Evolutionary conservation across 139 green algal species (phyloP).

Genomic region (Chlamydomonas eustigma): DNA sequence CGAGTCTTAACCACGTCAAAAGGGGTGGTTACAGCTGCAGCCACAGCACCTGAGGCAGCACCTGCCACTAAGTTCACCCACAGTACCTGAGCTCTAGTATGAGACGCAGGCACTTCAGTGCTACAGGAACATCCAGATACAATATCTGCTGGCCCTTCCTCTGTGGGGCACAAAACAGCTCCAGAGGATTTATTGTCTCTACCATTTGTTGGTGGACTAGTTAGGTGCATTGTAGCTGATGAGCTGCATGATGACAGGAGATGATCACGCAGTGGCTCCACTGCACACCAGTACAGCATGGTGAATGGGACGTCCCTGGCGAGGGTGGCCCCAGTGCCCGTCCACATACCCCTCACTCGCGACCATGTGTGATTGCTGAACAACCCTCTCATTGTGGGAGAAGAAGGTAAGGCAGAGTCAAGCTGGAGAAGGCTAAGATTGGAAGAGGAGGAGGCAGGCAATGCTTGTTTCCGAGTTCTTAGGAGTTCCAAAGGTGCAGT

Average conservation of each 20-base stretch:
- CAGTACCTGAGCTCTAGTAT: slow-evolving; percentile 40
- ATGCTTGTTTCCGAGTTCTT: slow-evolving; percentile 69
- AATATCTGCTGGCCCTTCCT: neutral
- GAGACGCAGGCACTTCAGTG: neutral
- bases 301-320: slow-evolving; percentile 91
- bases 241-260: slow-evolving; percentile 4
- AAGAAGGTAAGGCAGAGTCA: neutral
- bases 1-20: slow-evolving; percentile 97
- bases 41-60: slow-evolving; percentile 57
- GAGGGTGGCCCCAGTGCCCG: slow-evolving; percentile 74
- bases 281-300: slow-evolving; percentile 83
- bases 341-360: slow-evolving; percentile 57
- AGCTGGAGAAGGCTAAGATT: neutral
- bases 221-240: neutral
- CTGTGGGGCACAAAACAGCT: neutral
- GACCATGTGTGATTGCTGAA: neutral
- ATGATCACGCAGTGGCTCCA: slow-evolving; percentile 72
- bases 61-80: slow-evolving; percentile 56
- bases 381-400: neutral
- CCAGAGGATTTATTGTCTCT: neutral
- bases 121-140: neutral
- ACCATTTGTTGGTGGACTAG: neutral
- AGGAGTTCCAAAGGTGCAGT: slow-evolving; percentile 82
- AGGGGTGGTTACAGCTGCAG: slow-evolving; percentile 84
- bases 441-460: neutral